Conservation (phyloP, 2,329 filamentous ascomycete species). For the Aspergillus pseudoglaucus region DNA sequence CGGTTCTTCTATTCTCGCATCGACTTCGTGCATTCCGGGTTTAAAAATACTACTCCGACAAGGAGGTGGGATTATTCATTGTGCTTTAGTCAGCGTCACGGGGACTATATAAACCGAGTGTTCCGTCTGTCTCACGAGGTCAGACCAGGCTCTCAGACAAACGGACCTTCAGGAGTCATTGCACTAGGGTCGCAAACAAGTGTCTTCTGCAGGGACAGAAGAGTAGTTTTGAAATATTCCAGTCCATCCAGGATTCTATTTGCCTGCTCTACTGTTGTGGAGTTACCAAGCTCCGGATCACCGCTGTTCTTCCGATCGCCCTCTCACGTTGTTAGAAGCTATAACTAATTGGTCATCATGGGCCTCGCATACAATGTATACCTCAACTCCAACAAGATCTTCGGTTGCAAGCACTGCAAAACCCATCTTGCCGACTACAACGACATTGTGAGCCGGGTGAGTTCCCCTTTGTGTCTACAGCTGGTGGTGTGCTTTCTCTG, state of each 20-base stretch:
- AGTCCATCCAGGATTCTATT: neutral
- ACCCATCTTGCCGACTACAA: constrained; percentile 92
- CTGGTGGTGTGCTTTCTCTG: constrained; percentile 1
- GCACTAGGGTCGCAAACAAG: too few relatives aligned
- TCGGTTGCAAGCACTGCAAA: constrained; percentile 91
- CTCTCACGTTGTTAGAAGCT: constrained; percentile 7
- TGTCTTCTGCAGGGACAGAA: too few relatives aligned
- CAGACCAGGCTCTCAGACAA: neutral
- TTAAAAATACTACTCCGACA: too few relatives aligned
- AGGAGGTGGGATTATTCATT: neutral
- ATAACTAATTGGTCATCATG: constrained; percentile 48
- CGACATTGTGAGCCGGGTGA: constrained; percentile 87
- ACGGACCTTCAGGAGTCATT: neutral
- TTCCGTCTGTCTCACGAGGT: neutral
- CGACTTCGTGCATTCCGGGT: too few relatives aligned
- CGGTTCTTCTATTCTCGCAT: too few relatives aligned
- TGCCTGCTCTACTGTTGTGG: neutral
- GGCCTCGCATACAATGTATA: constrained; percentile 89
- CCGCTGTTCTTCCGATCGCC: neutral
- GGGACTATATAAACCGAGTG: neutral
- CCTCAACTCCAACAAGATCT: constrained; percentile 78
- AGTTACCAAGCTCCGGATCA: neutral
- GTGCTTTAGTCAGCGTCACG: neutral
- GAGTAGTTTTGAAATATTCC: neutral
- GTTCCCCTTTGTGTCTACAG: constrained; percentile 24